phyloP scores from a whole-genome alignment of 257 asterid genomes.

The Dorcoceras hygrometricum region DNA sequence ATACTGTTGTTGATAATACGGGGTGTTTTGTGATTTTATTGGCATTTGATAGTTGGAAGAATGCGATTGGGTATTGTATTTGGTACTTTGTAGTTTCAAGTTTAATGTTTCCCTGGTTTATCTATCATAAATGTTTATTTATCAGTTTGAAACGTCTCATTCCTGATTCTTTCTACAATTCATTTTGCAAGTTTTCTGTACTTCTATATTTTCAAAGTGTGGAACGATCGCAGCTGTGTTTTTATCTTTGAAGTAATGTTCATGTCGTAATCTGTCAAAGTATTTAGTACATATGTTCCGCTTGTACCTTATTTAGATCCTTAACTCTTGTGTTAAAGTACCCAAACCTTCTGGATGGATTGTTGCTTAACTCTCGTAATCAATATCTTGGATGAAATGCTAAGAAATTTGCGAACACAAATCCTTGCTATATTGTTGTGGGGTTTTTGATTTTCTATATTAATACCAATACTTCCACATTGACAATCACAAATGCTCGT shows the following conservation, averaged over 20 bases:
- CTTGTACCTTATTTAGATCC: background rate
- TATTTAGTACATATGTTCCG: background rate
- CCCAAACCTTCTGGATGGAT: background rate
- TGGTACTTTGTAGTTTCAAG: background rate
- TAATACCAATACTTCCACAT: background rate
- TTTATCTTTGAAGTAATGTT: background rate
- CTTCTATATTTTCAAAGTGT: background rate
- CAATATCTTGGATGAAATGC: background rate
- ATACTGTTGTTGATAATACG: background rate
- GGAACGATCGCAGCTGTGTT: background rate
- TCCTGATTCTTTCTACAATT: background rate
- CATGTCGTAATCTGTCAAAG: background rate
- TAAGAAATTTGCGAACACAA: background rate
- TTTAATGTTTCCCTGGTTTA: background rate
- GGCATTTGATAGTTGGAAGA: background rate
- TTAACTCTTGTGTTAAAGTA: background rate
- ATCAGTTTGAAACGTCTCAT: background rate
- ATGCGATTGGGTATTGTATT: background rate
- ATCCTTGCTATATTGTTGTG: background rate
- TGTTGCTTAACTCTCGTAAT: background rate
- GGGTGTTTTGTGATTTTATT: background rate
- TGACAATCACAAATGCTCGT: background rate
- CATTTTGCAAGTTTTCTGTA: background rate
- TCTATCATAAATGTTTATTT: background rate
- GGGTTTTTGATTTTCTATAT: background rate